Percentiles rank a stretch among this genome's conserved stretches.
These are phyloP conservation scores for Hypocreales sp. DNA, from an alignment of 2,329 filamentous ascomycete genomes.

Conservation along the genomic window DNA sequence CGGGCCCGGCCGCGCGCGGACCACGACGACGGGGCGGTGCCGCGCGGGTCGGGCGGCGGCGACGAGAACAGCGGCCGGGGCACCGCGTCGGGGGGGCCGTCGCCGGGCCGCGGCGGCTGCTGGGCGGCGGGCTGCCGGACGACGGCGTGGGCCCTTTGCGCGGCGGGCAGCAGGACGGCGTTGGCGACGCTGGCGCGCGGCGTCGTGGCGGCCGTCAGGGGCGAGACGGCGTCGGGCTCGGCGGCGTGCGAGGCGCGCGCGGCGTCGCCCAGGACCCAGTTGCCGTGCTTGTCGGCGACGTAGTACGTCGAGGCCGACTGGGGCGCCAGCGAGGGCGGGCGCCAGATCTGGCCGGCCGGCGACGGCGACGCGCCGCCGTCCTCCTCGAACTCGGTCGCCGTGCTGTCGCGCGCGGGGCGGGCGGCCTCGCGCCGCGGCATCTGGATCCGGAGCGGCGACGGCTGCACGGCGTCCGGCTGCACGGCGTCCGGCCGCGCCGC, in stretches of 20 bases:
- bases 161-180: neutral
- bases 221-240: conserved; percentile 9
- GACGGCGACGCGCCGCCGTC: conserved; percentile 23
- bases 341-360: conserved; percentile 29
- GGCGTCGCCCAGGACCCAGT: conserved; percentile 33
- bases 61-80: conserved; percentile 11
- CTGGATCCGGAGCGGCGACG: conserved; percentile 1
- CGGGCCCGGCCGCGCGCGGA: conserved; percentile 8
- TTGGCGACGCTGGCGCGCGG: conserved; percentile 2
- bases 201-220: conserved; percentile 3
- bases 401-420: conserved; percentile 19
- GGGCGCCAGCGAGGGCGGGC: conserved; percentile 29
- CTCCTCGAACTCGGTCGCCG: conserved; percentile 37
- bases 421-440: conserved; percentile 1
- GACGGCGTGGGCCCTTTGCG: conserved; percentile 1
- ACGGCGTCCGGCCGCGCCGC: neutral
- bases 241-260: conserved; percentile 12
- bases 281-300: conserved; percentile 34
- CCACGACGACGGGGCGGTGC: no score
- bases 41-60: no score
- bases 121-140: conserved; percentile 1
- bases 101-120: no score
- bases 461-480: neutral
- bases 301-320: conserved; percentile 30
- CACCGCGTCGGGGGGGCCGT: no score